Base-by-base conservation (phyloP, 805 yeast species). In the Saturnispora sanitii region DNA sequence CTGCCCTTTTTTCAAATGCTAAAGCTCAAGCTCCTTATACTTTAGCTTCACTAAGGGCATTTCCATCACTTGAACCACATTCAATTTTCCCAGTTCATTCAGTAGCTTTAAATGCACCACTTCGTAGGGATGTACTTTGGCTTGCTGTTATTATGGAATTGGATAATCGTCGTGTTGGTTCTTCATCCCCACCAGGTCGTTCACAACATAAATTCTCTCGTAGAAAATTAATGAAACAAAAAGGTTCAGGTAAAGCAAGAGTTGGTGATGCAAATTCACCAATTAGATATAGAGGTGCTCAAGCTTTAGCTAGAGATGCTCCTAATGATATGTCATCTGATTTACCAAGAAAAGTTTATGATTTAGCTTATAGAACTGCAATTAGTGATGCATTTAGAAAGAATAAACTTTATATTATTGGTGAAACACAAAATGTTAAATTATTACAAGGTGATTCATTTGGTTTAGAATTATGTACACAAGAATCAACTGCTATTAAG, bases 231-330 rank as follows among this genome's bases (percentile, higher is more conserved):
- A 69, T 76, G 29, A 84, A 86, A 23, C 98, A 92, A 64, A 92
- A 92, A 64, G 97, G 97, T 45, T 67, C 85, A 13, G 99, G 99
- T 64, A 72, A 74, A 46, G 99, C 99, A 40, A 79, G 99, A 70
- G 81, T 77, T 41, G 99, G 99, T 67, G 96, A 88, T 63, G 87
- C 83, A 44, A 90, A 88, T 55, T 85, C 95, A 19, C 98, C 98
- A 37, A 82, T 79, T 34, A 79, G 95, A 65, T 78, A 76, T 54
- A 85, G 82, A 55, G 96, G 95, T 59, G 87, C 90, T 40, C 71
- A 80, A 52, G 96, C 97, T 0, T 75, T 81, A 53, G 96, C 92
- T 13, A 79, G 92, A 57, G 75, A 73, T 41, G 96, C 96, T 3
- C 95, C 95, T 37, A 86, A 82, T 54, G 95, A 90, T 59, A 78